Conservation (phyloP, 2,329 filamentous ascomycete genomes). For the Colletotrichum sp. region DNA sequence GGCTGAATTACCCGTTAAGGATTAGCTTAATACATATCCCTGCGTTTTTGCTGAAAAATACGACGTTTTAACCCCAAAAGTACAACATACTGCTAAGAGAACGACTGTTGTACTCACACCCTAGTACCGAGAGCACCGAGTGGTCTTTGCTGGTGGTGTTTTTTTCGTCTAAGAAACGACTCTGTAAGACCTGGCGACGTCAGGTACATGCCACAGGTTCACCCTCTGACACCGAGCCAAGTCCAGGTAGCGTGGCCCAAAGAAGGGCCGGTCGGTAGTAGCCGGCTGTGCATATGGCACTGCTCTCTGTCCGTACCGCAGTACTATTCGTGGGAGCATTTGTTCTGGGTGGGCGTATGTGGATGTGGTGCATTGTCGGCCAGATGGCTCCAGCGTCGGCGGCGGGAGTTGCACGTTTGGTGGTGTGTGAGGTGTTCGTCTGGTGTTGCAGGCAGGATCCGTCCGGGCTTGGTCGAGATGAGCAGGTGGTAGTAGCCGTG, state of each 20-base stretch:
- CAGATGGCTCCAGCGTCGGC: slow-evolving; percentile 1
- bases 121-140: neutral
- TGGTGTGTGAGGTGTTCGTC: neutral
- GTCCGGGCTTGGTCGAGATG: neutral
- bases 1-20: too few species aligned
- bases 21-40: too few species aligned
- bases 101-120: too few species aligned
- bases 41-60: too few species aligned
- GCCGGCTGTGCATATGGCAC: neutral
- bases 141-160: neutral
- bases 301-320: neutral
- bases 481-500: neutral
- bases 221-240: neutral
- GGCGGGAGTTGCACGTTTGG: neutral
- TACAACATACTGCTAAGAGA: too few species aligned
- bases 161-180: neutral
- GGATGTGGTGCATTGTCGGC: neutral
- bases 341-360: neutral
- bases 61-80: too few species aligned
- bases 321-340: neutral
- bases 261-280: slow-evolving; percentile 10
- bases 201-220: slow-evolving; percentile 4
- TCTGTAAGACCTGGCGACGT: neutral
- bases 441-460: neutral
- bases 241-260: slow-evolving; percentile 1